Evolutionary conservation across 495 filamentous ascomycete genomes (phyloP), one percentile per base, ranked within the genome.

Genomic region (Hyaloscypha variabilis): DNA sequence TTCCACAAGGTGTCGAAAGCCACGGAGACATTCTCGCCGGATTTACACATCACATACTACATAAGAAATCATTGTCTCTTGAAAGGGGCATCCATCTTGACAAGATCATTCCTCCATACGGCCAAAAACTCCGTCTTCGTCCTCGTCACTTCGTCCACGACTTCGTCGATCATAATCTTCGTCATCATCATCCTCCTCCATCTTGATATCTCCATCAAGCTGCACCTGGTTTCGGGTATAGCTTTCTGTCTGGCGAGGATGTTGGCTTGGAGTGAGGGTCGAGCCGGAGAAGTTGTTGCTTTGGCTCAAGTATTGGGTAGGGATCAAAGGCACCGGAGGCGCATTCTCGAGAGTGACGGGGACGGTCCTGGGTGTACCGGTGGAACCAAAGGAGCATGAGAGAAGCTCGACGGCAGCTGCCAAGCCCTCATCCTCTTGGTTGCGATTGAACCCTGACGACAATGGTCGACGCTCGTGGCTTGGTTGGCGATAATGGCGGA

Each of bases 71-170:
- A 61, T 66, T 52, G 53, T 52, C 14, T 59, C 30, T 24, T 39
- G 8, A 29, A 25, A 52, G 5, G n/a, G 3, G 26, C 24, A 56
- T 29, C 25, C 26, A 21, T 59, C 56, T 21, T 23, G 39, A 42
- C 21, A 24, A 50, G 23, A 63, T 78, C 83, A 97, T 77, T 95
- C 93, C 74, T 99, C 95, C 94, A 97, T 97, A 64, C 85, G 87
- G 25, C 95, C 95, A 81, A 99, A 99, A 58, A 99, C 85, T 64
- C 92, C 94, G 66, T 97, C 95, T 60, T 97, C 94, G 56, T 97
- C 94, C 69, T 98, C 94, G 72, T 96, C 92, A 67, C 85, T 88
- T 29, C 88, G 85, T 10, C 82, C 83, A 21, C 85, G 80, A 50
- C 79, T 82, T 39, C 81, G 83, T 69, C 81, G 83, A 62, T 92